A percentile compares a stretch with the other conserved stretches of the same genome.
These are phyloP conservation scores for Endothia cerciana DNA, from an alignment of 2,329 filamentous ascomycete genomes.

Conservation along the genomic window DNA sequence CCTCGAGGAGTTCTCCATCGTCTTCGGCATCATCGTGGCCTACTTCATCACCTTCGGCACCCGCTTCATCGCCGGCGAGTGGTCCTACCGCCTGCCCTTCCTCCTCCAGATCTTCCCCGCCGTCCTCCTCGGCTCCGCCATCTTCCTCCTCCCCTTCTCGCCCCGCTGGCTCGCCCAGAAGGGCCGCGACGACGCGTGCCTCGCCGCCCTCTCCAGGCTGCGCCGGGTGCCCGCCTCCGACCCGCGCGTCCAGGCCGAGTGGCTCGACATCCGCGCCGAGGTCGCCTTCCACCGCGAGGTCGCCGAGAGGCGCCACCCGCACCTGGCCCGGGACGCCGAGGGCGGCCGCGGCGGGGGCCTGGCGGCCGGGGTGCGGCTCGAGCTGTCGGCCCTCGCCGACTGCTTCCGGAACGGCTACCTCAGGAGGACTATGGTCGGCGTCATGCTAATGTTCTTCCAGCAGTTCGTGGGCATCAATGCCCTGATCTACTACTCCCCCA, in stretches of 20 bases:
- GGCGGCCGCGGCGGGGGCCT: slow-evolving; percentile 27
- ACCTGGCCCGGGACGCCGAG: slow-evolving; percentile 34
- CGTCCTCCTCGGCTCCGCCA: slow-evolving; percentile 39
- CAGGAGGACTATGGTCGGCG: slow-evolving; percentile 49
- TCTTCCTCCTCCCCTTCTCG: slow-evolving; percentile 55
- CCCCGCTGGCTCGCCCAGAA: slow-evolving; percentile 56
- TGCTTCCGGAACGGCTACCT: slow-evolving; percentile 49
- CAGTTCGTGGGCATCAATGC: slow-evolving; percentile 57
- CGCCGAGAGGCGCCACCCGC: slow-evolving; percentile 41
- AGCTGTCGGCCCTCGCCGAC: slow-evolving; percentile 51
- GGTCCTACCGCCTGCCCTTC: slow-evolving; percentile 46
- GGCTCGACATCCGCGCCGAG: slow-evolving; percentile 53
- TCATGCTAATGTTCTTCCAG: slow-evolving; percentile 61
- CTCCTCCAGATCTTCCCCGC: slow-evolving; percentile 44
- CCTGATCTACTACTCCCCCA: slow-evolving; percentile 52
- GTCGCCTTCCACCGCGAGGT: slow-evolving; percentile 49
- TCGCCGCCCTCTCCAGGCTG: slow-evolving; percentile 51
- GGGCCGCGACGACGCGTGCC: slow-evolving; percentile 51
- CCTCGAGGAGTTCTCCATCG: slow-evolving; percentile 39
- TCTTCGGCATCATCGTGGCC: slow-evolving; percentile 38
- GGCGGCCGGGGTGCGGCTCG: slow-evolving; percentile 22
- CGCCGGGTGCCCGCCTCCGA: slow-evolving; percentile 49
- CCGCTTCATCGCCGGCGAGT: slow-evolving; percentile 36
- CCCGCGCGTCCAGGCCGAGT: slow-evolving; percentile 49
- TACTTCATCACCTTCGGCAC: slow-evolving; percentile 37